Evolutionary conservation across 225 moss, liverwort and hornwort genomes (phyloP).

Genomic region (Asterella californica): DNA sequence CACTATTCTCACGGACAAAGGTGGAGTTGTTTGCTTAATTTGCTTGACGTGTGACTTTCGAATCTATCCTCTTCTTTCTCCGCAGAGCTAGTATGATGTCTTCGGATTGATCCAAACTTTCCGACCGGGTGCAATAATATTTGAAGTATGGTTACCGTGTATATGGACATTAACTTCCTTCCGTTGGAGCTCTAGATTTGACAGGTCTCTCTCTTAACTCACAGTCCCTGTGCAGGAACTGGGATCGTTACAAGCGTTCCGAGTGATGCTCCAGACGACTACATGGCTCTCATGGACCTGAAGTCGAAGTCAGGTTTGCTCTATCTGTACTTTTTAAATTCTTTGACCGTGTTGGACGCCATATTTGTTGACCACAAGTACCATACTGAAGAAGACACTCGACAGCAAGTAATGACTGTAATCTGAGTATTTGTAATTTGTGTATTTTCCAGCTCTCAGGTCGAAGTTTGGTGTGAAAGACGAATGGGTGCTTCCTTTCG

Average conservation of each 20-base stretch:
- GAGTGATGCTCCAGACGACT: constrained; percentile 48
- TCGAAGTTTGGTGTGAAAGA: constrained; percentile 80
- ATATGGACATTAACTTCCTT: not conserved
- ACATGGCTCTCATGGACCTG: constrained; percentile 41
- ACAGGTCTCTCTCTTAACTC: not conserved
- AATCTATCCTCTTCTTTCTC: not conserved
- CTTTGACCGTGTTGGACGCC: not conserved
- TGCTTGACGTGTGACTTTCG: not conserved
- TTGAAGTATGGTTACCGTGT: not conserved
- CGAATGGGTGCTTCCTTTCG: constrained; percentile 86
- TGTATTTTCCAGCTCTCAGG: constrained; percentile 44
- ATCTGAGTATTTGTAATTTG: not conserved
- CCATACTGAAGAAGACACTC: not conserved
- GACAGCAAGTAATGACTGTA: not conserved
- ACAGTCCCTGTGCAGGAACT: constrained; percentile 21
- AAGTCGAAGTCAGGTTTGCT: constrained; percentile 38
- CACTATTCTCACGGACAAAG: constrained; percentile 88
- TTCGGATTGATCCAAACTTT: not conserved
- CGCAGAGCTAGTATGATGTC: not conserved
- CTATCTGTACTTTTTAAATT: not conserved
- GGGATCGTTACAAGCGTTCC: constrained; percentile 54
- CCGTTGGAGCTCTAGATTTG: not conserved
- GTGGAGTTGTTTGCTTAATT: constrained; percentile 9
- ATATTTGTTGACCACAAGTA: not conserved
- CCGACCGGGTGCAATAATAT: no score